Base-by-base conservation (phyloP, 257 asterid genomes). In the Scutellaria baicalensis region DNA sequence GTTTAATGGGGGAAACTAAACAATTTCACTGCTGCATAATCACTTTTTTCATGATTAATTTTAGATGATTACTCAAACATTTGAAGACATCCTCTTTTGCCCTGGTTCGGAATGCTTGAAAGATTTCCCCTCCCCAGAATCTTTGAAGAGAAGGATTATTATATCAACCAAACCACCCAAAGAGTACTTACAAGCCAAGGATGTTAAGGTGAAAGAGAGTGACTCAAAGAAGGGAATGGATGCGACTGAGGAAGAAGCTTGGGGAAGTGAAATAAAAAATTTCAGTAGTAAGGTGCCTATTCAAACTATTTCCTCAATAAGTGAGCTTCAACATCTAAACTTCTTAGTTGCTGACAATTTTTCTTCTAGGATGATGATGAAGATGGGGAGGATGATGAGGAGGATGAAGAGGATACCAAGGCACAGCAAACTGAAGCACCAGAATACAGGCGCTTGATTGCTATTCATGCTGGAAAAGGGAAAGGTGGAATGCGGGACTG, bases 401-500 rank as follows among this genome's bases (percentile, higher is more conserved):
- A 77, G 23, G 79, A 81, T 56, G 84, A 48, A 6, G 81, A 74
- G 57, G 83, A 85, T 72, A 58, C 79, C 43, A 81, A 75, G 69
- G 69, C 72, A 11, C 73, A 78, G 58, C 75, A 73, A 73, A 75
- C 20, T 47, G 78, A 50, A 54, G 84, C 85, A 42, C 86, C 85
- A 23, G 87, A 78, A 23, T 93, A 93, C 74, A 88, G 74, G 75
- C 85, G 75, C 70, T 79, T 93, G 73, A 93, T 93, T 75, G 96
- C 95, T 67, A 90, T 93, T 76, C 97, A 84, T 76, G 95, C 97
- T 49, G 96, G 95, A 31, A 93, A 93, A 72, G 91, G 90, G 23
- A 86, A 90, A 81, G 93, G 97, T 5, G 95, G 93, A 51, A 69
- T 93, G 83, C 18, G 36, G 52, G 95, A 85, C 36, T 92, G 90